A percentile compares a stretch with the other conserved stretches of the same genome.
phyloP scores from a whole-genome alignment of 306 rosid genomes.

The Casuarina equisetifolia region DNA sequence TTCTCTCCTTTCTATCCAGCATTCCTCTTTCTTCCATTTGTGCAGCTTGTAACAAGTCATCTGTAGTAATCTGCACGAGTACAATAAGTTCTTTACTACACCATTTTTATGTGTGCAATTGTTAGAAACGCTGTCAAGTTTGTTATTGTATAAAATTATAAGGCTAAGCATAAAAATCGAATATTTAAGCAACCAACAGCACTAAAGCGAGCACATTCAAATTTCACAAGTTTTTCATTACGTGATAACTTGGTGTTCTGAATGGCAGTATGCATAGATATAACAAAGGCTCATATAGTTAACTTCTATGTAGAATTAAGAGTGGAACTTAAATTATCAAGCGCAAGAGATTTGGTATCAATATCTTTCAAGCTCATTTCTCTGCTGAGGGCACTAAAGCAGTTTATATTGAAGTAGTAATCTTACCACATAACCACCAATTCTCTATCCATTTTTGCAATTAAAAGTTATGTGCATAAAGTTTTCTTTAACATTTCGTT shows the following conservation, averaged over 20 bases:
- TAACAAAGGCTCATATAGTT: neutral
- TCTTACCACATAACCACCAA: neutral
- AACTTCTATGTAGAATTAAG: neutral
- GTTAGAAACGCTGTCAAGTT: constrained; percentile 3
- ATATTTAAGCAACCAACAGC: neutral
- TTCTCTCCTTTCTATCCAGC: constrained; percentile 93
- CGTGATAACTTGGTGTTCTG: neutral
- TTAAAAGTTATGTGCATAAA: neutral
- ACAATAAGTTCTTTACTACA: constrained; percentile 11
- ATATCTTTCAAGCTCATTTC: neutral
- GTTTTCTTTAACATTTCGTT: neutral
- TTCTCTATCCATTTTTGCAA: neutral
- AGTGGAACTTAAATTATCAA: neutral
- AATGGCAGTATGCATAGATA: neutral
- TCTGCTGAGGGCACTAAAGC: neutral
- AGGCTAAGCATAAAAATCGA: neutral
- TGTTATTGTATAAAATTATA: neutral
- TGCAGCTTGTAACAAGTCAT: constrained; percentile 96
- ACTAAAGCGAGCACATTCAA: neutral
- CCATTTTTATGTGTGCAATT: constrained; percentile 13
- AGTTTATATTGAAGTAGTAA: constrained; percentile 6
- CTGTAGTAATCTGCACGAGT: constrained; percentile 81
- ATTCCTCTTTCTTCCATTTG: constrained; percentile 99
- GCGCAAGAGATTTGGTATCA: neutral
- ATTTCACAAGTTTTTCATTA: neutral